phyloP scores from a whole-genome alignment of 192 early-diverging fungal species.

The Coemansia umbellata region DNA sequence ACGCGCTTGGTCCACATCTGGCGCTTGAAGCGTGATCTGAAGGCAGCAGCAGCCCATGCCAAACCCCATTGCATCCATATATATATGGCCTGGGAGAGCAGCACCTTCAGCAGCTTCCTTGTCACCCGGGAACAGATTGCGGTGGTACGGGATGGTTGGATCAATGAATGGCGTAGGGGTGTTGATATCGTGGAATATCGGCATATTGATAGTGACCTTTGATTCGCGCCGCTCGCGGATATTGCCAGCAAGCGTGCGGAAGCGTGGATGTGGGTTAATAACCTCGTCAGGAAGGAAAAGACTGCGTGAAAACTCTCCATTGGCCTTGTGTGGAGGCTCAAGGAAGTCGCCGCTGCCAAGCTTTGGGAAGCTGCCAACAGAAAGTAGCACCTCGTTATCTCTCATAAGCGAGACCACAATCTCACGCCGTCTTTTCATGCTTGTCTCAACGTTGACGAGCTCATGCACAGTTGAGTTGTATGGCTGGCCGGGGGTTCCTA shows the following conservation, averaged over 20 bases:
- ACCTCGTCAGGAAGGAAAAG: conserved; percentile 92
- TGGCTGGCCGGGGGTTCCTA: conserved; percentile 84
- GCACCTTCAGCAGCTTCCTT: conserved; percentile 69
- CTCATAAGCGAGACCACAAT: conserved; percentile 60
- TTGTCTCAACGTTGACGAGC: conserved; percentile 77
- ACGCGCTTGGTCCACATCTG: conserved; percentile 86
- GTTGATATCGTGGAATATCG: conserved; percentile 86
- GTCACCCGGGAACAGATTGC: conserved; percentile 59
- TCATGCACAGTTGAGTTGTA: conserved; percentile 82
- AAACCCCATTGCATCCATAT: conserved; percentile 99
- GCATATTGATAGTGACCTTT: conserved; percentile 96
- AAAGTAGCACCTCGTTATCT: conserved; percentile 71
- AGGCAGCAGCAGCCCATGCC: conserved; percentile 98
- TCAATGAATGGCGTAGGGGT: conserved; percentile 87
- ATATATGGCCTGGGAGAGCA: conserved; percentile 89
- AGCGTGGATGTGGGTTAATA: conserved; percentile 92
- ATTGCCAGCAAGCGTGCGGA: conserved; percentile 88
- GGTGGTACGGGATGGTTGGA: conserved; percentile 63
- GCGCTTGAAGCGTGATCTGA: conserved; percentile 97
- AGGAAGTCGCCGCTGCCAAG: conserved; percentile 80
- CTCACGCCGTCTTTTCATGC: conserved; percentile 76
- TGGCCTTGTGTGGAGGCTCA: conserved; percentile 67
- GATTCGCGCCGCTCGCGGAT: conserved; percentile 88
- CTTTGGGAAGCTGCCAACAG: conserved; percentile 84
- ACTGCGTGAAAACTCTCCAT: conserved; percentile 67